Evolutionary conservation across 2,329 filamentous ascomycete species (phyloP).

Genomic region (Fusarium sp.): DNA sequence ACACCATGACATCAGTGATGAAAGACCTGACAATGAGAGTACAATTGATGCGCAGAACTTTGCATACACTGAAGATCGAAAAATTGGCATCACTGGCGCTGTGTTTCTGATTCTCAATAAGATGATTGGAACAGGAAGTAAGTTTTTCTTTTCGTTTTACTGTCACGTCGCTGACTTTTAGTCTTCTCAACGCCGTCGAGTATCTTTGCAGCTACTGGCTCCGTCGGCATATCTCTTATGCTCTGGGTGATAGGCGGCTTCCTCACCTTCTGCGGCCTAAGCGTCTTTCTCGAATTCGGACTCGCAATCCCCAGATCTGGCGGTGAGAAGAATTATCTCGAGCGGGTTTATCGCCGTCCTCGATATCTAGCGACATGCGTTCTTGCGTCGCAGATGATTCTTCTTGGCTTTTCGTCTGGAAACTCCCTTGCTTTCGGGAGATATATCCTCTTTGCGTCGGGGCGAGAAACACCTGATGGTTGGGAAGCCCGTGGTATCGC

Average conservation of each 20-base stretch:
- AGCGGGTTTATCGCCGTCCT: slow-evolving; percentile 66
- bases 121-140: slow-evolving; percentile 67
- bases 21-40: slow-evolving; percentile 32
- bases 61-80: slow-evolving; percentile 52
- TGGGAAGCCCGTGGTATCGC: slow-evolving; percentile 67
- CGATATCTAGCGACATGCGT: slow-evolving; percentile 67
- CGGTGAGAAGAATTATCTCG: slow-evolving; percentile 73
- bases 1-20: slow-evolving; percentile 26
- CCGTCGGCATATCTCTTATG: slow-evolving; percentile 52
- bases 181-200: slow-evolving; percentile 64
- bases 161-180: slow-evolving; percentile 25
- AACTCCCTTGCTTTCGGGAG: slow-evolving; percentile 67
- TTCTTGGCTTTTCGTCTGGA: slow-evolving; percentile 67
- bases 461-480: slow-evolving; percentile 55
- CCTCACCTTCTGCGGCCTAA: slow-evolving; percentile 65
- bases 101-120: slow-evolving; percentile 65
- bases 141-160: slow-evolving; percentile 16
- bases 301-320: slow-evolving; percentile 68
- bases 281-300: slow-evolving; percentile 70
- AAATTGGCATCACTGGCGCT: slow-evolving; percentile 61
- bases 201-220: slow-evolving; percentile 61
- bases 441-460: slow-evolving; percentile 64
- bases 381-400: slow-evolving; percentile 67
- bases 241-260: slow-evolving; percentile 53
- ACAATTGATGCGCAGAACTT: slow-evolving; percentile 53